These are phyloP conservation scores for Boletus eberwhitei DNA, from an alignment of 768 basidiomycete genomes.

Conservation along the genomic window DNA sequence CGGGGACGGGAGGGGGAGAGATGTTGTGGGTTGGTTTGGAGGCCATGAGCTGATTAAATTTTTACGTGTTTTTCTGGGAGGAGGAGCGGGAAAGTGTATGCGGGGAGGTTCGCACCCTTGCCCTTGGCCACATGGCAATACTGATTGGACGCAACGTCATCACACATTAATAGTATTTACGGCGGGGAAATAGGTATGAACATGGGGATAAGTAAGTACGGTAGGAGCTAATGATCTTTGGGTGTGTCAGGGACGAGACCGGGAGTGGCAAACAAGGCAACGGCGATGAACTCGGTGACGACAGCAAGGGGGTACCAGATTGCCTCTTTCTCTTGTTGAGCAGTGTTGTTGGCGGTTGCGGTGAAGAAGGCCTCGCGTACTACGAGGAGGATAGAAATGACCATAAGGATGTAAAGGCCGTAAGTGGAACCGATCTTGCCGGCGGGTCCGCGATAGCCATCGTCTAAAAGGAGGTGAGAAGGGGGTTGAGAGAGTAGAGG, in stretches of 20 bases:
- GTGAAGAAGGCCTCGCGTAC: slow-evolving; percentile 31
- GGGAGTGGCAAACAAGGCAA: slow-evolving; percentile 25
- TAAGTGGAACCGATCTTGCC: slow-evolving; percentile 14
- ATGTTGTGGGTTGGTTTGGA: slow-evolving; percentile 36
- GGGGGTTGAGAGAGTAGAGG: background rate
- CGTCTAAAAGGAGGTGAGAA: slow-evolving; percentile 2
- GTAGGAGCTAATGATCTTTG: background rate
- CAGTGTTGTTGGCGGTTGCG: slow-evolving; percentile 17
- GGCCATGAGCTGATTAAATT: slow-evolving; percentile 29
- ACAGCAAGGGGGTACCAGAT: slow-evolving; percentile 34
- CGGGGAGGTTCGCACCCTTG: slow-evolving; percentile 22
- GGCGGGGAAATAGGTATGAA: background rate
- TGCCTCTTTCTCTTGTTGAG: slow-evolving; percentile 25
- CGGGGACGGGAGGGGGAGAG: slow-evolving; percentile 41
- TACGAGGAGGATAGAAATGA: slow-evolving; percentile 25
- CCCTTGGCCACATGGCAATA: slow-evolving; percentile 19
- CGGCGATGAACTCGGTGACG: slow-evolving; percentile 31
- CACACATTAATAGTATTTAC: too few species aligned
- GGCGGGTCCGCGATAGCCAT: background rate
- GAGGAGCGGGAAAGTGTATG: background rate
- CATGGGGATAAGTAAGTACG: too few species aligned
- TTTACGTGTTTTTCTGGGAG: slow-evolving; percentile 3
- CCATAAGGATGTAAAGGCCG: slow-evolving; percentile 22
- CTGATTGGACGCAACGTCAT: background rate
- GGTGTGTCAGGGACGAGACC: slow-evolving; percentile 30